A percentile compares a stretch with the other conserved stretches of the same genome.
Conservation (phyloP, 805 yeast genomes). For the Priceomyces medius region DNA sequence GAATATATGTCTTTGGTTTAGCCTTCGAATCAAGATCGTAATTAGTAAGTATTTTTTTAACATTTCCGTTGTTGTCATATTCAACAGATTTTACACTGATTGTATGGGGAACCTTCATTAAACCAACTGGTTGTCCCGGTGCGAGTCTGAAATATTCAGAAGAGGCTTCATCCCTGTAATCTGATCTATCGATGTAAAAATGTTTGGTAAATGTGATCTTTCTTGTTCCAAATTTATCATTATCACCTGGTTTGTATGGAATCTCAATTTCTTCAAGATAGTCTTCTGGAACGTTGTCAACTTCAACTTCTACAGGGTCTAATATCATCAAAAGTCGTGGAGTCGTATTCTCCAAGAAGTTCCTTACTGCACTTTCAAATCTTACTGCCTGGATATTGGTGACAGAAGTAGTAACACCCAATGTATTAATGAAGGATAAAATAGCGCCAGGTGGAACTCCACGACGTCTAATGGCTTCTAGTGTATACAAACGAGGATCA, state of each 20-base stretch:
- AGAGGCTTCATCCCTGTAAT: slow-evolving; percentile 64
- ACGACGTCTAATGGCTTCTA: slow-evolving; percentile 92
- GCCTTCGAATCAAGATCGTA: slow-evolving; percentile 67
- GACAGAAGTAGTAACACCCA: slow-evolving; percentile 94
- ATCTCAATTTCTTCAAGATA: slow-evolving; percentile 67
- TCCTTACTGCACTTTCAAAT: slow-evolving; percentile 86
- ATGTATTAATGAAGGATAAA: slow-evolving; percentile 84
- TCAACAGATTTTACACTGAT: slow-evolving; percentile 69
- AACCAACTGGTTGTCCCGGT: slow-evolving; percentile 92
- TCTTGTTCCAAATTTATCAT: slow-evolving; percentile 60
- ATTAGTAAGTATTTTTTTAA: slow-evolving; percentile 70
- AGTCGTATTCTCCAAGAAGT: slow-evolving; percentile 82
- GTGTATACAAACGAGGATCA: slow-evolving; percentile 93
- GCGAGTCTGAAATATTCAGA: slow-evolving; percentile 83
- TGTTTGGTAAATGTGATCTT: slow-evolving; percentile 71
- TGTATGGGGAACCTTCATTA: slow-evolving; percentile 85
- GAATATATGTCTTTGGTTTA: slow-evolving; percentile 95
- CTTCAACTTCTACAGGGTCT: slow-evolving; percentile 78
- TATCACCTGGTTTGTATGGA: slow-evolving; percentile 86
- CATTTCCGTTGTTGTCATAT: slow-evolving; percentile 60
- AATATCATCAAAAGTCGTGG: slow-evolving; percentile 93
- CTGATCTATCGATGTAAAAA: slow-evolving; percentile 84
- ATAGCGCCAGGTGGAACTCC: slow-evolving; percentile 99
- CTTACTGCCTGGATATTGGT: slow-evolving; percentile 88
- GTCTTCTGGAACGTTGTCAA: slow-evolving; percentile 79